These are phyloP conservation scores for Choricystis sp. DNA, from an alignment of 139 green algal species.

Conservation along the genomic window DNA sequence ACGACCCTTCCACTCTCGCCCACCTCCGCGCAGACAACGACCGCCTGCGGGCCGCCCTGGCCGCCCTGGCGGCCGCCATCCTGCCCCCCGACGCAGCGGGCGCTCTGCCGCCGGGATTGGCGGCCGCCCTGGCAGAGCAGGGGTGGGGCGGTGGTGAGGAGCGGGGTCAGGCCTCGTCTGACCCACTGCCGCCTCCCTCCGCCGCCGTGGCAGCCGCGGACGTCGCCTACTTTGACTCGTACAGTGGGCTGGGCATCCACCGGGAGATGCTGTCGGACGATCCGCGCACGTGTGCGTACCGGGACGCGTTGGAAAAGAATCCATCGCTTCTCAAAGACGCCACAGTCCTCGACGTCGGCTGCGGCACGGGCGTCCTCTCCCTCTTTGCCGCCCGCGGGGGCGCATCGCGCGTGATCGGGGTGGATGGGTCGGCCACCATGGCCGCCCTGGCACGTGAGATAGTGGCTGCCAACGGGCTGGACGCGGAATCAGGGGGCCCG, in stretches of 20 bases:
- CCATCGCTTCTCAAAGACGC: slow-evolving; percentile 42
- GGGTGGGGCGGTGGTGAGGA: background rate
- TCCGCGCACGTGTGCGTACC: slow-evolving; percentile 66
- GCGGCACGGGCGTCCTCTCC: slow-evolving; percentile 84
- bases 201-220: slow-evolving; percentile 23
- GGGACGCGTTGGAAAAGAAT: slow-evolving; percentile 59
- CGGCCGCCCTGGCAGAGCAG: slow-evolving; percentile 2
- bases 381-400: slow-evolving; percentile 77
- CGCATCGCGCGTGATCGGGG: slow-evolving; percentile 46
- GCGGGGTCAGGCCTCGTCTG: background rate
- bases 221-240: slow-evolving; percentile 73
- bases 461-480: slow-evolving; percentile 25
- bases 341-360: slow-evolving; percentile 80
- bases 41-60: slow-evolving; percentile 11
- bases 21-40: slow-evolving; percentile 16
- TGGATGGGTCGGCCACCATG: slow-evolving; percentile 39
- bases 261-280: slow-evolving; percentile 74
- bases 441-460: slow-evolving; percentile 35
- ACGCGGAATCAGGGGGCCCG: slow-evolving; percentile 11
- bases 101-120: background rate
- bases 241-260: slow-evolving; percentile 80
- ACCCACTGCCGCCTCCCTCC: background rate
- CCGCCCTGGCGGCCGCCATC: slow-evolving; percentile 4
- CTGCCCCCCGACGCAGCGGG: slow-evolving; percentile 3
- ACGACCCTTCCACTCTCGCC: background rate